Evolutionary conservation across 495 filamentous ascomycete genomes (phyloP), one percentile per base, ranked within the genome.

Genomic region (Podospora didyma): DNA sequence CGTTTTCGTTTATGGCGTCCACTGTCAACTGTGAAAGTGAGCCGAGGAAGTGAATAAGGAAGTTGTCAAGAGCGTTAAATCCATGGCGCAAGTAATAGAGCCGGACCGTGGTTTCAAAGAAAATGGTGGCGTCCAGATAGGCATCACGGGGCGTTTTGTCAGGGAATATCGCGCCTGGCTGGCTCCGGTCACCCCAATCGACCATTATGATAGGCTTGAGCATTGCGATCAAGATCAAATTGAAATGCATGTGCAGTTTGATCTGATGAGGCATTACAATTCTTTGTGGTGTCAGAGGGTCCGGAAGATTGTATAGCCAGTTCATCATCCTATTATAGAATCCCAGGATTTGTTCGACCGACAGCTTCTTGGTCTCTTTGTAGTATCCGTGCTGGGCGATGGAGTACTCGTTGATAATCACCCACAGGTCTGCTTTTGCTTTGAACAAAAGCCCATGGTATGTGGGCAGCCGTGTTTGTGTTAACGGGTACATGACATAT

Each of bases 81-180:
- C 72, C 70, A 46, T 74, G 73, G 9, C 72, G 70, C 2, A 74
- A 69, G 51, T 75, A 75, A 53, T 75, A 74, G 0, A 75, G 60
- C 1, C 72, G 70, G 2, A 74, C 22, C 7, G 71, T 47, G 1
- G 73, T 75, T 54, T 74, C 72, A 2, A 69, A 57, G 6, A 62
- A 61, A 20, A 61, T 58, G 11, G 62, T 52, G 2, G 71, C 66
- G 44, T 75, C 56, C 10, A 39, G 12, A 47, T 64, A 62, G 2
- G 60, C 55, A 48, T 56, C 57, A 48, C 54, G 64, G 6, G 63
- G 60, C 20, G 58, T 54, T 23, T 49, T 54, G 17, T 20, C 9
- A 12, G 56, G 34, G 7, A 20, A 51, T 10, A 11, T 39, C 49
- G 17, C 46, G 21, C 23, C 49, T 17, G 26, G 22, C 21, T 19